Base-by-base conservation (phyloP, 1,284 basidiomycete species). In the Sporisorium reilianum region DNA sequence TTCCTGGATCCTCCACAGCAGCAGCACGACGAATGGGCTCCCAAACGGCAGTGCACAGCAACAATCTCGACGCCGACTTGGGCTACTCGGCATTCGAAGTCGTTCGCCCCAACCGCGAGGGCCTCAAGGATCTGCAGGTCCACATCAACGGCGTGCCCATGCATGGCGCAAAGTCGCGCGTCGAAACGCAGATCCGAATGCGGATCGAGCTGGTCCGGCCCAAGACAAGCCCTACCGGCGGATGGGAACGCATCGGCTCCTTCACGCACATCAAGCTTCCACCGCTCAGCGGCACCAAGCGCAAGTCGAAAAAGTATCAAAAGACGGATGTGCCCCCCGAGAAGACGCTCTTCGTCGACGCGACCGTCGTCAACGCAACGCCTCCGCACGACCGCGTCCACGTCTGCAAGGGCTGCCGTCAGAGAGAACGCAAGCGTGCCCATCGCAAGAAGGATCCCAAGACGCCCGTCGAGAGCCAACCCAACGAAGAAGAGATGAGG, bases 111-210 rank as follows among this genome's bases (percentile, higher is more conserved):
- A 49, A 59, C 12, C 63, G 68, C n/a, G 54, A 75, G 44, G 64
- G 71, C 20, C 77, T 84, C 45, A 66, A 67, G 14, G 72, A 80
- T 42, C 74, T 80, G 5, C 80, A 85, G 44, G 75, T 87, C 2
- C 82, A 94, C 82, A 90, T 94, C 38, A 91, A 94, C 41, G 93
- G 91, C 78, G 89, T 97, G 44, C 93, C 94, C 10, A 89, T 90
- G 75, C 86, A 87, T 41, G 94, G 94, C 26, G 92, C 94, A n/a
- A 95, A 96, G 86, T 94, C 93, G 53, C 90, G 94, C 25, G 94
- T 97, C 23, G 95, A 97, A 85, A 97, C 94, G 0, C 94, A 84
- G 50, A 84, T 84, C 44, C 70, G 80, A 26, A 80, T 82, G 76
- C 65, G 81, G 14, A 66, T 84, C 55, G 83, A 84, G 71, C 74